Base-by-base conservation (phyloP, 1,139 yeast species). In the Geotrichum macrosporum region DNA sequence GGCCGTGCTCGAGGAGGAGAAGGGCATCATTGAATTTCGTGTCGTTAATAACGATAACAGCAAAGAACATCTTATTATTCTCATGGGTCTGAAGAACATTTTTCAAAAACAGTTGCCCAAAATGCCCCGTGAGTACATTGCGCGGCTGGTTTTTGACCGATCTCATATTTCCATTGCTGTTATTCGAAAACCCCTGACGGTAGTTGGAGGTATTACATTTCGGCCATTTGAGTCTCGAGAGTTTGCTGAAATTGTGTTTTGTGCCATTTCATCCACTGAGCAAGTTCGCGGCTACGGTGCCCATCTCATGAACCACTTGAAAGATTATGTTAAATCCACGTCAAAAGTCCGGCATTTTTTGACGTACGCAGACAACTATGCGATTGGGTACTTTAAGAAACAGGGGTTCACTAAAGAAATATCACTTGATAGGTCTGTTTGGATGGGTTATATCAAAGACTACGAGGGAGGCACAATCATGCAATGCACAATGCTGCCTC, bases 381-480 rank as follows among this genome's bases (percentile, higher is more conserved):
- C 99, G 47, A 92, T 92, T 66, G 99, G 99, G 1, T 92, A 92
- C 66, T 92, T 92, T 73, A 89, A 89, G 61, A 92, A 92, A 63
- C 99, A 92, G 67, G 99, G 99, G 1, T 92, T 92, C 66, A 89
- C 97, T 20, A 94, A 92, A 63, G 97, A 92, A 53, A 84, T 92
- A 39, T 76, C 95, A 4, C 73, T 92, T 44, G 94, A 89, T 43
- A 84, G 82, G 57, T 78, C 81, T 37, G 75, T 83, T 32, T 92
- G 99, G 99, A 87, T 88, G 94, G 99, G 99, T 5, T 92, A 92
- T 65, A 92, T 92, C 62, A 92, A 94, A 67, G 98, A 92, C 71
- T 92, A 92, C 65, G 99, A 92, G 69, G 99, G 99, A 31, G 98
- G 98, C 58, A 94, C 98, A 0, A 71, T 92, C 52, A 92, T 92